phyloP scores from a whole-genome alignment of 2,329 filamentous ascomycete genomes.

The Gnomoniopsis smithogilvyi region DNA sequence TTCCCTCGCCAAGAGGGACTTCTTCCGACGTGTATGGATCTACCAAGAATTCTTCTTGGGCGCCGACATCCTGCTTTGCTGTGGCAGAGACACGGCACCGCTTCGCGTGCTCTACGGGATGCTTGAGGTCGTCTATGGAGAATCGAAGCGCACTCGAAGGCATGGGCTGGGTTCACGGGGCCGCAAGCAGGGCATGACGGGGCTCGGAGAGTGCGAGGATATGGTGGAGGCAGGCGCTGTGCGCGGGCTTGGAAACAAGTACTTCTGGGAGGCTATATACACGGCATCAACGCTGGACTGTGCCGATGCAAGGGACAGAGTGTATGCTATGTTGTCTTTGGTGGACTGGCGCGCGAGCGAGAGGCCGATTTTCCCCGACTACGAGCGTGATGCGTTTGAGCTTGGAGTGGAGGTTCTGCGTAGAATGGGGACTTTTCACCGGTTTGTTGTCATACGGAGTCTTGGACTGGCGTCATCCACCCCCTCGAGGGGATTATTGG shows the following conservation, averaged over 20 bases:
- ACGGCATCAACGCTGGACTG: background rate
- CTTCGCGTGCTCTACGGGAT: background rate
- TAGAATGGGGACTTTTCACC: no score
- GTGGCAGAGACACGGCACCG: background rate
- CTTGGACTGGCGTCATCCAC: no score
- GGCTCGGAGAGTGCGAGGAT: background rate
- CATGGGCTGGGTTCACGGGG: background rate
- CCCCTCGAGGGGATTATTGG: no score
- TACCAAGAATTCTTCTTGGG: background rate
- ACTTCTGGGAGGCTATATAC: background rate
- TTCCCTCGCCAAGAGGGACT: background rate
- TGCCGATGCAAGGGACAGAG: background rate
- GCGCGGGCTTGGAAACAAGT: background rate
- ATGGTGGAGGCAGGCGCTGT: background rate
- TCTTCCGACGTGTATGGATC: background rate
- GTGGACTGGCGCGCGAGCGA: background rate
- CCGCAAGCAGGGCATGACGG: background rate
- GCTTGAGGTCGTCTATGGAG: background rate
- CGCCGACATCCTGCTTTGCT: background rate
- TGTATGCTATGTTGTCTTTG: background rate
- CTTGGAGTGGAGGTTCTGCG: background rate
- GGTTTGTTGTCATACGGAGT: no score
- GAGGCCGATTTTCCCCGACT: background rate
- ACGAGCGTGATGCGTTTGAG: background rate
- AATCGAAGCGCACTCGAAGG: background rate